A percentile compares a stretch with the other conserved stretches of the same genome.
Conservation (phyloP, 1,139 yeast genomes). For the Petasospora rhodanensis region DNA sequence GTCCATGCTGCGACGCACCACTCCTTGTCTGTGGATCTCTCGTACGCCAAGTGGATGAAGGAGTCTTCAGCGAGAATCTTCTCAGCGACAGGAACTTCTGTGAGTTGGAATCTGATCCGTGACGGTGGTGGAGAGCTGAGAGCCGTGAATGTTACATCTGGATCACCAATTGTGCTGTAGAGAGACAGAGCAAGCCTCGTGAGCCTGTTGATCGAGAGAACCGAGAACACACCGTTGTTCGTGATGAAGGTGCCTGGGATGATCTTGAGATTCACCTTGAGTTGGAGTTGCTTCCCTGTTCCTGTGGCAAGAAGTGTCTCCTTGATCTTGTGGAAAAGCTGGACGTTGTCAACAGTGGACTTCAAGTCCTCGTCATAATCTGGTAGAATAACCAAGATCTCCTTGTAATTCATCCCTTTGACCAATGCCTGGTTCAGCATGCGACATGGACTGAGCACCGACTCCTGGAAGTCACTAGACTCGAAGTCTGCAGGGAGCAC, state of each 20-base stretch:
- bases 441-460: not conserved
- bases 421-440: constrained; percentile 4
- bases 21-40: constrained; percentile 70
- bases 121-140: constrained; percentile 31
- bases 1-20: constrained; percentile 93
- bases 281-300: constrained; percentile 44
- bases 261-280: constrained; percentile 44
- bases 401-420: constrained; percentile 8
- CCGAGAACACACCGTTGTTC: constrained; percentile 39
- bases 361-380: constrained; percentile 30
- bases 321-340: constrained; percentile 46
- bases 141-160: constrained; percentile 27
- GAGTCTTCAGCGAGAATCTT: constrained; percentile 57
- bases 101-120: constrained; percentile 47
- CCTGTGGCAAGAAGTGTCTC: constrained; percentile 37
- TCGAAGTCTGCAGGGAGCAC: constrained; percentile 6
- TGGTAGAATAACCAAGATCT: constrained; percentile 29
- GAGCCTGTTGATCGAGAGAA: constrained; percentile 45
- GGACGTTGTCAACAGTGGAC: constrained; percentile 45
- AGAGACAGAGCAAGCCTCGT: constrained; percentile 53
- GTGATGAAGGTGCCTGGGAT: constrained; percentile 53
- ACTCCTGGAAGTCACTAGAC: constrained; percentile 1
- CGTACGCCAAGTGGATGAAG: constrained; percentile 80
- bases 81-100: constrained; percentile 32
- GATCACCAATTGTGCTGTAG: constrained; percentile 55